Percentiles rank a stretch among this genome's conserved stretches.
Conservation (phyloP, 768 basidiomycete genomes). For the Stropharia rugosoannulata region DNA sequence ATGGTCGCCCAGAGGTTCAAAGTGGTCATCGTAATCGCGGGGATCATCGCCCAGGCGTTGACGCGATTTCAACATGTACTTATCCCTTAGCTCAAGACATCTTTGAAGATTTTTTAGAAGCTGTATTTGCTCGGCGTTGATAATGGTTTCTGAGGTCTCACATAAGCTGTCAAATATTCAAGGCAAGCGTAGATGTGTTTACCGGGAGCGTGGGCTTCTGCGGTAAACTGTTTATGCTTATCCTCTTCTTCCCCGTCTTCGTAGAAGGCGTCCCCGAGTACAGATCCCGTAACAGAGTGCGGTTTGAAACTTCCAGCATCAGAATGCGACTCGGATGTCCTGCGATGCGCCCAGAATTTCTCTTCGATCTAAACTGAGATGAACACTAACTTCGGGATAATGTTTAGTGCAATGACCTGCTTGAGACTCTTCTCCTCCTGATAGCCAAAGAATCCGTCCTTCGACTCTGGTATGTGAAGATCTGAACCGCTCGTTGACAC, state of each 20-base stretch:
- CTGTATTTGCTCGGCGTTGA: constrained; percentile 46
- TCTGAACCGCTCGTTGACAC: constrained; percentile 7
- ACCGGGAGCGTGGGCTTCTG: constrained; percentile 31
- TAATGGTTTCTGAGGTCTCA: constrained; percentile 24
- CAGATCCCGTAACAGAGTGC: constrained; percentile 18
- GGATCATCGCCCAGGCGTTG: constrained; percentile 97
- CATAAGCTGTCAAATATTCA: background rate
- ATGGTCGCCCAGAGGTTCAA: constrained; percentile 65
- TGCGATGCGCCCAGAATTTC: constrained; percentile 66
- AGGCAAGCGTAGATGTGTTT: background rate
- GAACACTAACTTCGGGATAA: background rate
- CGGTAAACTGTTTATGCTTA: constrained; percentile 18
- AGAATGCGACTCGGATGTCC: constrained; percentile 54
- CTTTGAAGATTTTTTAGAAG: constrained; percentile 74
- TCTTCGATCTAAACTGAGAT: constrained; percentile 62
- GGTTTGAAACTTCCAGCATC: constrained; percentile 39
- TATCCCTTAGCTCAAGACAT: constrained; percentile 92
- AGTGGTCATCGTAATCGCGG: constrained; percentile 81
- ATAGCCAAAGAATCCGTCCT: constrained; percentile 81
- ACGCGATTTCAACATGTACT: constrained; percentile 85
- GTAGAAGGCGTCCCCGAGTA: constrained; percentile 24
- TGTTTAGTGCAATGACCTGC: constrained; percentile 43
- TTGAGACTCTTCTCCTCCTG: constrained; percentile 74
- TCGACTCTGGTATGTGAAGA: constrained; percentile 47
- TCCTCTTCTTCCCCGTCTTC: constrained; percentile 33